Conservation (phyloP, 306 rosid species). For the Canavalia ensiformis region DNA sequence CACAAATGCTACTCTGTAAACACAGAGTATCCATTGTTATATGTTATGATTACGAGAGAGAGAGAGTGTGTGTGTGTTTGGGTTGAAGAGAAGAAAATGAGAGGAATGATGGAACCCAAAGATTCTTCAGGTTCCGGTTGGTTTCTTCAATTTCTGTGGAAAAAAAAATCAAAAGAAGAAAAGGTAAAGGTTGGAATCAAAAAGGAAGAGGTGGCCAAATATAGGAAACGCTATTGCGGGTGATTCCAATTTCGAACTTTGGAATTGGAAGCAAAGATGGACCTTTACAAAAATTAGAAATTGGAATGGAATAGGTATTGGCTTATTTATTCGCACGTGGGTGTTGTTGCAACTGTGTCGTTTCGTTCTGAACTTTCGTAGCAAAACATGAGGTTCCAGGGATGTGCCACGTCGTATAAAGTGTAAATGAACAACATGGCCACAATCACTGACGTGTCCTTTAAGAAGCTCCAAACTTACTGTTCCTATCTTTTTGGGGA, state of each 20-base stretch:
- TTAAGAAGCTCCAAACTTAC: background rate
- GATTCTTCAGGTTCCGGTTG: background rate
- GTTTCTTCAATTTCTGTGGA: background rate
- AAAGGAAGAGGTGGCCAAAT: slow-evolving; percentile 23
- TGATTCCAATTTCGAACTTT: background rate
- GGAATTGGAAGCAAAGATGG: too few relatives aligned
- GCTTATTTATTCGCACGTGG: background rate
- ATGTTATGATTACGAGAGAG: background rate
- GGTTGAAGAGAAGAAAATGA: background rate
- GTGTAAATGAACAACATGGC: slow-evolving; percentile 27
- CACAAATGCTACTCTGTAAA: slow-evolving; percentile 60
- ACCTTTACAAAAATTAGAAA: too few relatives aligned
- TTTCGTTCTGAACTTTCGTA: slow-evolving; percentile 9
- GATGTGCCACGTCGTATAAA: slow-evolving; percentile 50
- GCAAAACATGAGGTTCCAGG: background rate
- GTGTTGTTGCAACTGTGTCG: background rate
- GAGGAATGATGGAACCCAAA: slow-evolving; percentile 7
- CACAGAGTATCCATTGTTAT: slow-evolving; percentile 62
- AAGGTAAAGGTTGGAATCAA: slow-evolving; percentile 30
- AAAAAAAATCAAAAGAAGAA: background rate
- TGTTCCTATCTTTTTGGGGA: slow-evolving; percentile 10
- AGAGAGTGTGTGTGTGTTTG: background rate
- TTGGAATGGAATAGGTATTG: background rate
- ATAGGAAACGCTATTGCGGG: background rate
- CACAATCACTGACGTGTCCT: slow-evolving; percentile 44